phyloP scores from a whole-genome alignment of 495 filamentous ascomycete species.

The Talaromyces ruber region DNA sequence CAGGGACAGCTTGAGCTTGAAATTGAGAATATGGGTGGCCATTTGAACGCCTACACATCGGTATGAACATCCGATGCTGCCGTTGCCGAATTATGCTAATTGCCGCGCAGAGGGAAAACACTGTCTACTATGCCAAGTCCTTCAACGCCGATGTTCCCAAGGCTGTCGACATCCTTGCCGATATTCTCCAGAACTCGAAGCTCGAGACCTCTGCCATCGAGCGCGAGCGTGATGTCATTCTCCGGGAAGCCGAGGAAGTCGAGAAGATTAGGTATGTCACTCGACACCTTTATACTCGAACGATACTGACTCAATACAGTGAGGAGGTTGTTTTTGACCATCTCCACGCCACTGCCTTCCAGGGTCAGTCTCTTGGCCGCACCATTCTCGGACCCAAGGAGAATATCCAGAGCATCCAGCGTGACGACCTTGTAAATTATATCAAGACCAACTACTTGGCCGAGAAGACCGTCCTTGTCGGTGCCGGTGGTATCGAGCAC shows the following conservation, averaged over 20 bases:
- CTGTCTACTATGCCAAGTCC: conserved; percentile 98
- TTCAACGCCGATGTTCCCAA: conserved; percentile 96
- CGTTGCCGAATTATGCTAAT: conserved; percentile 18
- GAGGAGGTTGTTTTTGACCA: conserved; percentile 99
- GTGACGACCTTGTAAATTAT: conserved; percentile 83
- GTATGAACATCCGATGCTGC: conserved; percentile 45
- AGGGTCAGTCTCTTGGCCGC: conserved; percentile 89
- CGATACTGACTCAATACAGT: conserved; percentile 45
- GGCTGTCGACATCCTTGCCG: conserved; percentile 93
- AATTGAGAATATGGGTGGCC: conserved; percentile 99
- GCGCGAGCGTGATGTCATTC: conserved; percentile 94
- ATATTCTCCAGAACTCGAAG: conserved; percentile 98
- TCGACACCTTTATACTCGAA: neutral
- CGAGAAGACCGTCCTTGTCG: conserved; percentile 98
- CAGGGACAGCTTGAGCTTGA: conserved; percentile 97
- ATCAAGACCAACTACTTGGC: conserved; percentile 99
- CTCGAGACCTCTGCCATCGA: conserved; percentile 89
- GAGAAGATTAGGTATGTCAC: conserved; percentile 54
- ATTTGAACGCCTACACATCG: conserved; percentile 99
- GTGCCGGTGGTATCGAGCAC: conserved; percentile 90
- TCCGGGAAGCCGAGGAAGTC: conserved; percentile 98
- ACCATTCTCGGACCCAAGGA: conserved; percentile 96
- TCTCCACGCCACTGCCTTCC: conserved; percentile 95
- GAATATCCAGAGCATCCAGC: conserved; percentile 94
- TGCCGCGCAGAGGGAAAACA: conserved; percentile 79